Base-by-base conservation (phyloP, 2,329 filamentous ascomycete genomes). In the Aspergillus brunneoviolaceus region DNA sequence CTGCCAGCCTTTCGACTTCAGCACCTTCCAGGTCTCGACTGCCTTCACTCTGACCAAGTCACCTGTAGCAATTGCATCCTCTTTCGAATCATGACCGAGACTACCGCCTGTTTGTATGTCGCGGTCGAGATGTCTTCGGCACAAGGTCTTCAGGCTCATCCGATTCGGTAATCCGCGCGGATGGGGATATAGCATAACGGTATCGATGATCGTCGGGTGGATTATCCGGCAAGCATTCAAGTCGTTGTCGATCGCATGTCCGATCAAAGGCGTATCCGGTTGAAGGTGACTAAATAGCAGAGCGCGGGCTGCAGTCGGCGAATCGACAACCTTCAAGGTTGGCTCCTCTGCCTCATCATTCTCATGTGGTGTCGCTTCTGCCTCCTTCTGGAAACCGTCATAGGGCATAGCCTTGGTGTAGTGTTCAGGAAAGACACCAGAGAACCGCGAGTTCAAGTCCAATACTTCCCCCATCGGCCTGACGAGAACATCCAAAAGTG, bases 161-260 rank as follows among this genome's bases (percentile, higher is more conserved):
- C 95, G 88, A 57, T 87, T 83, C 0, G 95, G 95, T 1, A 97
- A 79, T 1, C 92, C 92, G 16, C 80, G 81, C 14, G 82, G 86
- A 70, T 96, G 92, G 0, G 93, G 92, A 72, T 86, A 99, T 0
- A 97, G 82, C 0, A 97, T 77, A 0, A 92, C 87, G 0, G 93
- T 97, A 74, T 98, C 94, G 69, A 97, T 85, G 57, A 97, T 82
- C 0, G 85, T 89, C 0, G 90, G 90, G 69, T 98, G 95, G 49
- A 96, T 87, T 54, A 98, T 84, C 39, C 94, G 89, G 47, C 89
- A 82, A 2, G 89, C 86, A 72, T 96, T 97, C 58, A 99, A 84
- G 70, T 99, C 95, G 72, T 99, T 99, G 70, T 99, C 95, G 9
- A 98, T 85, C 0, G 92, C 93, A 74, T 99, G 95, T 0, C 95